These are phyloP conservation scores for Pinus albicaulis DNA, from an alignment of 75 land plant genomes.

Conservation along the genomic window DNA sequence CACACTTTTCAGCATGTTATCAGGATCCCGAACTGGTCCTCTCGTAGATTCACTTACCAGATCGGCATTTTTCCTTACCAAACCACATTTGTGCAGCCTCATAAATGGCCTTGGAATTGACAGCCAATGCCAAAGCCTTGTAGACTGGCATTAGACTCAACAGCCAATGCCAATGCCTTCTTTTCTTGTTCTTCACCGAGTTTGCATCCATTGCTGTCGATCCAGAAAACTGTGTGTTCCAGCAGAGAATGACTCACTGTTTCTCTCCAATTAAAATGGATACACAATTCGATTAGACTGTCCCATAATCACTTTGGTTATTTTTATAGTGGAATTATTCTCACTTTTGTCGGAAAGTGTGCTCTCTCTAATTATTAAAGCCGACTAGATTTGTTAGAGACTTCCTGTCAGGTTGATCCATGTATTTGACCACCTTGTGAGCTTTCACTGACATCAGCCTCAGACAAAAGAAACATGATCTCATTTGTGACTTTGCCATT, in stretches of 20 bases:
- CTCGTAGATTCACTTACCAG: constrained; percentile 85
- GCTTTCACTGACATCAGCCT: constrained; percentile 15
- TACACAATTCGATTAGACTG: constrained; percentile 24
- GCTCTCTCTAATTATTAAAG: background rate
- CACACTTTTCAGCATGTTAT: constrained; percentile 32
- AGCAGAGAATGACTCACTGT: background rate
- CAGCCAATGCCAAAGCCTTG: constrained; percentile 2
- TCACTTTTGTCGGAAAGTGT: background rate
- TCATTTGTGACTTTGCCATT: constrained; percentile 13
- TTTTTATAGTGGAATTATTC: background rate
- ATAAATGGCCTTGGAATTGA: no score
- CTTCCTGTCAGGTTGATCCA: no score
- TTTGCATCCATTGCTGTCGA: constrained; percentile 47
- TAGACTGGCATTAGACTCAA: constrained; percentile 34
- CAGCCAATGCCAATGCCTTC: constrained; percentile 54
- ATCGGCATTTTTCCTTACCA: constrained; percentile 63
- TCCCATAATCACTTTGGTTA: constrained; percentile 15
- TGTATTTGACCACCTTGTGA: background rate
- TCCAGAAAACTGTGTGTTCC: no score
- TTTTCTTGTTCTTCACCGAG: constrained; percentile 57
- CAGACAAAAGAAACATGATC: constrained; percentile 31
- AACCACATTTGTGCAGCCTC: constrained; percentile 9
- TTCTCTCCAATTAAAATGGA: constrained; percentile 9
- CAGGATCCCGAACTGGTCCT: constrained; percentile 75
- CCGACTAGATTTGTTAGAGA: background rate